Evolutionary conservation across 192 early-diverging fungal genomes (phyloP).

Genomic region (Backusella circina): DNA sequence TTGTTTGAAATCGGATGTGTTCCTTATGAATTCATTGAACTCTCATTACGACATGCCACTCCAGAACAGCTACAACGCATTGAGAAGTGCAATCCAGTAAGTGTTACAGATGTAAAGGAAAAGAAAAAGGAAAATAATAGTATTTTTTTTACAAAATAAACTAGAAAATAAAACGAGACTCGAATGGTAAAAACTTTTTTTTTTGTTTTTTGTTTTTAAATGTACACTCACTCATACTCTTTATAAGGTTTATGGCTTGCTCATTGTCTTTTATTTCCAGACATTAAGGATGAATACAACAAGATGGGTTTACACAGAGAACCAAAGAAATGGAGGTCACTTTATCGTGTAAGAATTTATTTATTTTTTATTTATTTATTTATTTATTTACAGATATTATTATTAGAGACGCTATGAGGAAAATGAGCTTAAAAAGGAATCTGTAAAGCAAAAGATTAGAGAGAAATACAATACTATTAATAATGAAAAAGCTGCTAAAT

Average conservation of each 20-base stretch:
- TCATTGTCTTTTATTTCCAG: conserved; percentile 1
- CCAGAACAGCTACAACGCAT: conserved; percentile 8
- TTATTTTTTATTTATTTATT: not conserved
- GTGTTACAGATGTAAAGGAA: not conserved
- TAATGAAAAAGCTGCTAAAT: conserved; percentile 9
- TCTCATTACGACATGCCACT: not conserved
- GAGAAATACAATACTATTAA: conserved; percentile 6
- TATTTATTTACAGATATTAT: not conserved
- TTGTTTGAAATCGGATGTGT: conserved; percentile 5
- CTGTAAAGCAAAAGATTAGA: conserved; percentile 3
- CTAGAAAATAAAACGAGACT: not conserved
- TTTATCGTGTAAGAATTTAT: conserved; percentile 9
- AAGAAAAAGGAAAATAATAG: not conserved
- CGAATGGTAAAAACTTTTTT: not conserved
- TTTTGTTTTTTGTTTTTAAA: not conserved
- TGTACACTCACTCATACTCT: not conserved
- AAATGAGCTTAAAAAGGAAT: not conserved
- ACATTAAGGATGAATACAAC: conserved; percentile 8
- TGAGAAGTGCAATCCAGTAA: conserved; percentile 15
- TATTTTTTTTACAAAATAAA: not conserved
- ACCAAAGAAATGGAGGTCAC: not conserved
- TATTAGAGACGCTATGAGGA: conserved; percentile 12
- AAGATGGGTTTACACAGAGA: conserved; percentile 3
- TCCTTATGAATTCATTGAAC: not conserved
- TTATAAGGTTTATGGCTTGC: conserved; percentile 13